Percentiles rank a stretch among this genome's conserved stretches.
Conservation (phyloP, 352 stramenopile species). For the Pythium rishiriense region DNA sequence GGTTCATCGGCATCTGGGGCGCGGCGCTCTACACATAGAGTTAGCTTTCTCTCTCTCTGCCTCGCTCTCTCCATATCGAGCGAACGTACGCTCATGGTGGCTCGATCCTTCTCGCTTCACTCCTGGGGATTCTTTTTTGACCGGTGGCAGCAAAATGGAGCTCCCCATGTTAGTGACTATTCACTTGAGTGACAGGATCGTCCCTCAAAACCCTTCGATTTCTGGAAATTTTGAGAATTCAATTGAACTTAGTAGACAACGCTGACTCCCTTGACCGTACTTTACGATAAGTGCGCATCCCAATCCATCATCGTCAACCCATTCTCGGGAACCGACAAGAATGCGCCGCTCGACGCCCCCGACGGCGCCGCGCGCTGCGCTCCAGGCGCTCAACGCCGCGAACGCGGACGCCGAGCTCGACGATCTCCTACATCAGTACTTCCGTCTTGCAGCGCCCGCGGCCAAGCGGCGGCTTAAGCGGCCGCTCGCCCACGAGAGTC, state of each 20-base stretch:
- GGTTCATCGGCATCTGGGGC: conserved; percentile 48
- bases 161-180: too few species aligned
- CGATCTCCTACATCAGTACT: conserved; percentile 26
- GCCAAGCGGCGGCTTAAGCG: conserved; percentile 13
- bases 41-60: neutral
- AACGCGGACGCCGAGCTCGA: conserved; percentile 20
- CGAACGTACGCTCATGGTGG: conserved; percentile 37
- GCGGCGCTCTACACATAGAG: conserved; percentile 12
- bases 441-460: conserved; percentile 6
- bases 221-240: neutral
- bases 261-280: too few species aligned
- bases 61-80: too few species aligned
- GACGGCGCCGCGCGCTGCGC: neutral
- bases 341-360: neutral
- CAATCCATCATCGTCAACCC: neutral
- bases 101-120: neutral
- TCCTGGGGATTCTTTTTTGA: neutral
- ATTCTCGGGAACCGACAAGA: neutral
- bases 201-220: neutral
- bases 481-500: neutral
- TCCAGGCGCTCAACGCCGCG: conserved; percentile 19
- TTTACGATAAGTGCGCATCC: too few species aligned
- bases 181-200: neutral
- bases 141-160: neutral
- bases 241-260: neutral